Conservation (phyloP, 2,329 filamentous ascomycete species). For the Myriosclerotinia duriaeana region DNA sequence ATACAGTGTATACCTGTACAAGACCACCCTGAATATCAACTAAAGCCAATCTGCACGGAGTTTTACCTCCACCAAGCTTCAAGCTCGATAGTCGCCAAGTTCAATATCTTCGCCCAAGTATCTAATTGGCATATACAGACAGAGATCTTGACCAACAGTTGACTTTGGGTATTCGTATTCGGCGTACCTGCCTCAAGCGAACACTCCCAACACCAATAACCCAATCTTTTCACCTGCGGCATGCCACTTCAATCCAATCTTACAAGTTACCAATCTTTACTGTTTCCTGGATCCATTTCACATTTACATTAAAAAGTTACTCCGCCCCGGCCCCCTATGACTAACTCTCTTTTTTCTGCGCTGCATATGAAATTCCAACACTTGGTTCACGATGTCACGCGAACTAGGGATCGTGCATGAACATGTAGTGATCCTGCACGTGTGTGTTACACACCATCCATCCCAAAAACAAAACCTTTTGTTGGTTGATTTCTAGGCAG, state of each 20-base stretch:
- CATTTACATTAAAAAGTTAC: neutral
- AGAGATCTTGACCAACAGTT: no score
- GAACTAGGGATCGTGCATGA: neutral
- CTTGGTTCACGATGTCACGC: constrained; percentile 2
- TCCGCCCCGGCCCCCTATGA: neutral
- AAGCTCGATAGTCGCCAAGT: no score
- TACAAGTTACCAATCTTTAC: neutral
- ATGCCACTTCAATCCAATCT: no score
- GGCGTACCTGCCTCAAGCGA: no score
- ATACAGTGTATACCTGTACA: no score
- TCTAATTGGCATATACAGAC: no score
- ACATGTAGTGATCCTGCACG: neutral
- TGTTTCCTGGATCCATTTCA: neutral
- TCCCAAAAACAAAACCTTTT: neutral
- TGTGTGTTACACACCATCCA: neutral
- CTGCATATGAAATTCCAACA: neutral
- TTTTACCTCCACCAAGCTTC: no score
- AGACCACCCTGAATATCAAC: no score
- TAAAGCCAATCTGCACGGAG: no score
- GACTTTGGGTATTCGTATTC: no score
- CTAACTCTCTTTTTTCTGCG: neutral
- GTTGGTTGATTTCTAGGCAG: neutral
- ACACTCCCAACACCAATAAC: neutral
- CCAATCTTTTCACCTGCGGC: no score
- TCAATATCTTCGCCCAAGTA: no score